phyloP scores from a whole-genome alignment of 73 alveolate species.

The Effrenium voratum region DNA sequence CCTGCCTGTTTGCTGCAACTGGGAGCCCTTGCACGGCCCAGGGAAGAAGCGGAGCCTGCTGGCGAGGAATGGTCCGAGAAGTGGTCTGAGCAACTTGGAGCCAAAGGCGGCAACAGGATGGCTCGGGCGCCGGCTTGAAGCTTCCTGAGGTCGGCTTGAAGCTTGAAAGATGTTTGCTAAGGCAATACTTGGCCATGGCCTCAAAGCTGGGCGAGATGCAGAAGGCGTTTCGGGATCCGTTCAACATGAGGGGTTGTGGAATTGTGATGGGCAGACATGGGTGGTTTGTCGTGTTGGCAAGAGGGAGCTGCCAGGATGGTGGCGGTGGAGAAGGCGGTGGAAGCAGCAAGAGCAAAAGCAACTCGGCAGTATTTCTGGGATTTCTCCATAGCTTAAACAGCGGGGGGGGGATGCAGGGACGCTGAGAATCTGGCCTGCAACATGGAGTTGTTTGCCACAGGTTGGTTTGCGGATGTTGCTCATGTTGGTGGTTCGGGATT shows the following conservation, averaged over 20 bases:
- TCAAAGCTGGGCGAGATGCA: slow-evolving; percentile 78
- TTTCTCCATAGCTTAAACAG: too few species aligned
- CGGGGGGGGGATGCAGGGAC: too few species aligned
- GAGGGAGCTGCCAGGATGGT: slow-evolving; percentile 26
- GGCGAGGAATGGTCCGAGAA: slow-evolving; percentile 81
- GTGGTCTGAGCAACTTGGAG: slow-evolving; percentile 61
- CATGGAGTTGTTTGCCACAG: too few species aligned
- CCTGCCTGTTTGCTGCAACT: too few species aligned
- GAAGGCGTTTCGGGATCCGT: neutral
- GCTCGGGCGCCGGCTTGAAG: neutral
- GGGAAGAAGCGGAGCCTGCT: slow-evolving; percentile 84
- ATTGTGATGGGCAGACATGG: neutral
- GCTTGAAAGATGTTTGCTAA: neutral
- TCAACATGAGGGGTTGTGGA: neutral
- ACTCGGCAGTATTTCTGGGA: too few species aligned
- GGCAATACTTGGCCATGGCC: slow-evolving; percentile 91
- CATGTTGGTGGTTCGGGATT: too few species aligned
- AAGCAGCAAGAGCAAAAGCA: slow-evolving; percentile 32
- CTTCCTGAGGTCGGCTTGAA: neutral
- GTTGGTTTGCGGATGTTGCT: too few species aligned
- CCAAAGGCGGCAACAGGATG: neutral
- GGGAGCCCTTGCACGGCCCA: too few species aligned
- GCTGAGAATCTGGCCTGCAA: too few species aligned
- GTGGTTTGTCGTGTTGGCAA: neutral
- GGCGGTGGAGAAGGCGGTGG: slow-evolving; percentile 21